Conservation (phyloP, 768 basidiomycete genomes). For the Agrocybe pediades region DNA sequence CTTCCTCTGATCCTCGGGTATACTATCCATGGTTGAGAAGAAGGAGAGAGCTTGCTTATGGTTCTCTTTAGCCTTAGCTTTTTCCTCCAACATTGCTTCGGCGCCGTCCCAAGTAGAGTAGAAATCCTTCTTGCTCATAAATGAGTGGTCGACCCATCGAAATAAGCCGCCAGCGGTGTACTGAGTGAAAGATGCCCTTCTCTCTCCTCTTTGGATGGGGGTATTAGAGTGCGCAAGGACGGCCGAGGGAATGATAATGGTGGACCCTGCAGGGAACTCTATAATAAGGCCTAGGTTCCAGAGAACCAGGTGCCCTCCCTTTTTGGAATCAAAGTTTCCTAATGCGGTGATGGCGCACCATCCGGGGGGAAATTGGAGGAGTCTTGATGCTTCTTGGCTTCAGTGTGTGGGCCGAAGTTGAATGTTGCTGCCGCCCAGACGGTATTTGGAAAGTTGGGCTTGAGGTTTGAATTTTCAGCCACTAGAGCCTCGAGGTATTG, state of each 20-base stretch:
- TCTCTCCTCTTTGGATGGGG: background rate
- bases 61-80: no score
- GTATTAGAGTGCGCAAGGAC: slow-evolving; percentile 10
- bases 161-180: slow-evolving; percentile 10
- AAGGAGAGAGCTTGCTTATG: no score
- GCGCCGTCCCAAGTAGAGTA: no score
- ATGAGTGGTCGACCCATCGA: slow-evolving; percentile 12
- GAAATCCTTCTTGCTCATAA: no score
- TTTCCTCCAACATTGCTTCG: no score
- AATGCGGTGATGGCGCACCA: background rate
- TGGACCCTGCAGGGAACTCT: slow-evolving; percentile 8
- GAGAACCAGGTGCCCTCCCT: slow-evolving; percentile 2
- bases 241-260: slow-evolving; percentile 9
- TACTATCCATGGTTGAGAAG: no score
- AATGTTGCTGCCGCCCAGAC: background rate
- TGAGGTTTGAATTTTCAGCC: background rate
- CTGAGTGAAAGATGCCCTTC: slow-evolving; percentile 3
- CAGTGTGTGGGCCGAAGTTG: background rate
- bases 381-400: background rate
- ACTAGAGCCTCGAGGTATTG: background rate
- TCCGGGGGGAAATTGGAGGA: background rate
- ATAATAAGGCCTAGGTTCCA: background rate
- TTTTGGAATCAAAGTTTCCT: background rate
- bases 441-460: background rate
- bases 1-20: no score